Base-by-base conservation (phyloP, 2,329 filamentous ascomycete genomes). In the Incumbomyces lentus region DNA sequence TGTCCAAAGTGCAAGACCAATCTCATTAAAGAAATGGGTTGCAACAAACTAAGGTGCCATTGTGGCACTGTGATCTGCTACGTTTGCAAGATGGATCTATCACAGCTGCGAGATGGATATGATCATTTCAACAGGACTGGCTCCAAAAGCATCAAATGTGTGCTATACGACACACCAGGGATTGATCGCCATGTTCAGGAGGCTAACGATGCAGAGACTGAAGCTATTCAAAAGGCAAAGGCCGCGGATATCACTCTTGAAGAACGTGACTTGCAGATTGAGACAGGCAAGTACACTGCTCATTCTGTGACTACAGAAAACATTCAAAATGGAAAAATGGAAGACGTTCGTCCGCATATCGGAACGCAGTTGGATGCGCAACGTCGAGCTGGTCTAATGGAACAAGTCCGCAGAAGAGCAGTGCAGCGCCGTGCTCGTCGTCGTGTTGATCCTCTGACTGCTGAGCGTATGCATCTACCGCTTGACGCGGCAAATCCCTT, bases 21-120 rank as follows among this genome's bases (percentile, higher is more conserved):
- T 0, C 92, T 90, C 56, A 75, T 93, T 61, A 94, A 93, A 60
- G 75, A 81, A 31, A 62, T 68, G 29, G 87, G 87, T 2, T 94
- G 87, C 67, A 93, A 93, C 66, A 89, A 89, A 64, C 86, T 94
- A 76, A 73, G 63, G 0, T 94, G 87, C 61, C 69, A 75, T 0
- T 81, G 76, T 55, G 49, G 56, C 2, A 71, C 71, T 36, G 49
- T 67, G 6, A 75, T 79, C 62, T 81, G 76, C 63, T 75, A 71
- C 51, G 57, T 65, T 35, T 94, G 87, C 65, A 80, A 79, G 17
- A 70, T 81, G 55, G 64, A 72, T 39, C 67, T 78, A 17, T 75
- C 76, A 1, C 12, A 36, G 12, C 30, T 49, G 4, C 76, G 72
- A 47, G 65, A 58, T 13, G 62, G 74, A 47, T 92, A 93, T 57